Percentiles rank a stretch among this genome's conserved stretches.
Conservation (phyloP, 2,329 filamentous ascomycete genomes). For the Nannizziopsis barbatae region DNA sequence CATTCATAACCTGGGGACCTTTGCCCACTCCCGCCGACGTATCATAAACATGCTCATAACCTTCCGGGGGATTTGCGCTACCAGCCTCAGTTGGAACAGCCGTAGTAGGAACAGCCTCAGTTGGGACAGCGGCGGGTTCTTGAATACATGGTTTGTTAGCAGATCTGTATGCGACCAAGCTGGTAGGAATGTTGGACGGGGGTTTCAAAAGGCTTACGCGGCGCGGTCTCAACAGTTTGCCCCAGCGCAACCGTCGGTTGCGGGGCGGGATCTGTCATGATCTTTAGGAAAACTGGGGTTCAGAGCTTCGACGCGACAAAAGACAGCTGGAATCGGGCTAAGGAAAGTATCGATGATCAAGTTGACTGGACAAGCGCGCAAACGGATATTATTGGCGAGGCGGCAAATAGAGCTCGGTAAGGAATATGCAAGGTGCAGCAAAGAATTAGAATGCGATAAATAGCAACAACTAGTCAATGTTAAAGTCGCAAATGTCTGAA, state of each 20-base stretch:
- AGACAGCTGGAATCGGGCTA: too few relatives aligned
- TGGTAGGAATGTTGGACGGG: neutral
- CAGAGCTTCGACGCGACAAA: too few relatives aligned
- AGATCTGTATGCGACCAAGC: neutral
- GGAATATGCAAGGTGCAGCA: too few relatives aligned
- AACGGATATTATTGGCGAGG: too few relatives aligned
- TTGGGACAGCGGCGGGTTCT: neutral
- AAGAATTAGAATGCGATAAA: too few relatives aligned
- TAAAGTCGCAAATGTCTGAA: too few relatives aligned
- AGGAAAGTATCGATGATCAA: too few relatives aligned
- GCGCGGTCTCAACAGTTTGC: conserved; percentile 1
- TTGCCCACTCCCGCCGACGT: conserved; percentile 17
- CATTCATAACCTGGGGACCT: conserved; percentile 18
- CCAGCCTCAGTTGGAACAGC: neutral
- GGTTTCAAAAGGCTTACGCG: neutral
- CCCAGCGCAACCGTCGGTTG: conserved; percentile 5
- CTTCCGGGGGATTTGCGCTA: conserved; percentile 1
- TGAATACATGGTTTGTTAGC: neutral
- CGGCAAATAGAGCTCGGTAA: too few relatives aligned
- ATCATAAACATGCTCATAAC: conserved; percentile 15
- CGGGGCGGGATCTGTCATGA: neutral
- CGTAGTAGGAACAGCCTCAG: neutral
- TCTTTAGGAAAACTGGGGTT: too few relatives aligned
- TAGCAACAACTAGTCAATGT: too few relatives aligned
- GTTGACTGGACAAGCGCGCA: too few relatives aligned